A percentile compares a stretch with the other conserved stretches of the same genome.
These are phyloP conservation scores for Lycium barbarum DNA, from an alignment of 257 asterid species.

Conservation along the genomic window DNA sequence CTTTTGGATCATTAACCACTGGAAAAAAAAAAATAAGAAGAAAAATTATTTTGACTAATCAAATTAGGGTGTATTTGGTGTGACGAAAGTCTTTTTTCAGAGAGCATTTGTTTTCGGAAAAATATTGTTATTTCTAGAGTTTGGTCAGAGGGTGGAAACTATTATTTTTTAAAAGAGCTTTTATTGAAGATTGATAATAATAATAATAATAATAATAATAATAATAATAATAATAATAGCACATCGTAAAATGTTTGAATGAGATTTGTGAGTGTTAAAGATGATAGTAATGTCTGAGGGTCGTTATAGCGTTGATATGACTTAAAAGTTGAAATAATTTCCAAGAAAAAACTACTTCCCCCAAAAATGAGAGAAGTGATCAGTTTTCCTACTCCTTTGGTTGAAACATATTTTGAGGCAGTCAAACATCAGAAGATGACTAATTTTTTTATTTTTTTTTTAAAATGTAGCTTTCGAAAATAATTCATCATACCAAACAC, in stretches of 20 bases:
- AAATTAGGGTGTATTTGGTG: background rate
- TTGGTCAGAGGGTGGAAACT: no score
- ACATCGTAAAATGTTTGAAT: background rate
- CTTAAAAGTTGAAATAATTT: background rate
- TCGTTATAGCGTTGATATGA: background rate
- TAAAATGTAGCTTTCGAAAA: no score
- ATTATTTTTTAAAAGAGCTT: no score
- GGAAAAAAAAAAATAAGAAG: background rate
- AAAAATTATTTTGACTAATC: background rate
- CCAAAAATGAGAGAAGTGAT: background rate
- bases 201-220: background rate
- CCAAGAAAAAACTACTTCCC: background rate
- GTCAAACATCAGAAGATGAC: background rate
- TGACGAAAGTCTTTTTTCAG: background rate
- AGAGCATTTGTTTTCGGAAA: background rate
- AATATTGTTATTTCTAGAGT: background rate
- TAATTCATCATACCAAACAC: background rate
- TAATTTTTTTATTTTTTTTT: background rate
- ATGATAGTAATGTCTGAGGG: background rate
- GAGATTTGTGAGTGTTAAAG: background rate
- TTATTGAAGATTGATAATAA: background rate
- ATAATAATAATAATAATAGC: background rate
- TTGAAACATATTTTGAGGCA: background rate
- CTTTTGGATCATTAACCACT: conserved; percentile 56
- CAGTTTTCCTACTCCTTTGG: background rate